Conservation (phyloP, 1,284 basidiomycete species). For the Lentinus polychrous region DNA sequence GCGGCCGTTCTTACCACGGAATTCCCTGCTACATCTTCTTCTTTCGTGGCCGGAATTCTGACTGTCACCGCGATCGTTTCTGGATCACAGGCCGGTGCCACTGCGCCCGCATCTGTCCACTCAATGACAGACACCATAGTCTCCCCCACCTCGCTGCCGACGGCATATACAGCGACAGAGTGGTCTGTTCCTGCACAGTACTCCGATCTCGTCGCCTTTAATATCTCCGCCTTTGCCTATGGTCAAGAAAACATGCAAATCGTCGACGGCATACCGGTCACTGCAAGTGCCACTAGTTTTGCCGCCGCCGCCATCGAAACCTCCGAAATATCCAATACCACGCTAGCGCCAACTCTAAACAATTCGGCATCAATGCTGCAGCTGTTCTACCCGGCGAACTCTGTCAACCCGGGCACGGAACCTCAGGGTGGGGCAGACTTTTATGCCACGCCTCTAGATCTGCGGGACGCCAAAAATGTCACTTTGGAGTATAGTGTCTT, state of each 20-base stretch:
- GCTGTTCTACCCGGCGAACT: slow-evolving; percentile 56
- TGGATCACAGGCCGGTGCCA: slow-evolving; percentile 23
- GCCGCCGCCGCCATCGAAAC: slow-evolving; percentile 1
- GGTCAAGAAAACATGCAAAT: slow-evolving; percentile 54
- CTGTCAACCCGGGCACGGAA: slow-evolving; percentile 51
- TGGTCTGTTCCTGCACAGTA: slow-evolving; percentile 52
- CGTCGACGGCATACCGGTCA: slow-evolving; percentile 39
- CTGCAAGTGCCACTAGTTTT: slow-evolving; percentile 19
- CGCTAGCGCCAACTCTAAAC: slow-evolving; percentile 6
- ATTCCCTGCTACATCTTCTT: background rate
- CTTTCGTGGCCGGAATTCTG: slow-evolving; percentile 12
- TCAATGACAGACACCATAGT: slow-evolving; percentile 26
- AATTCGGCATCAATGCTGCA: slow-evolving; percentile 34
- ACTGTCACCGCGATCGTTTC: slow-evolving; percentile 23
- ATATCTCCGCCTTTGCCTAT: slow-evolving; percentile 48
- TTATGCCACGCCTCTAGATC: slow-evolving; percentile 53
- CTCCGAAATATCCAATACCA: background rate
- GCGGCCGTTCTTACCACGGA: slow-evolving; percentile 3
- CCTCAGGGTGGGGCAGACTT: slow-evolving; percentile 66
- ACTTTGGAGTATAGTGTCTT: slow-evolving; percentile 57
- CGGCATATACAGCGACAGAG: slow-evolving; percentile 14
- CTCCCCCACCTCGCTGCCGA: slow-evolving; percentile 17
- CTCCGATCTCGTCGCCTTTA: slow-evolving; percentile 54
- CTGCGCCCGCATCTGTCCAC: slow-evolving; percentile 25
- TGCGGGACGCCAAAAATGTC: slow-evolving; percentile 42